These are phyloP conservation scores for Globisporangium echinulatum DNA, from an alignment of 352 stramenopile species.

Conservation along the genomic window DNA sequence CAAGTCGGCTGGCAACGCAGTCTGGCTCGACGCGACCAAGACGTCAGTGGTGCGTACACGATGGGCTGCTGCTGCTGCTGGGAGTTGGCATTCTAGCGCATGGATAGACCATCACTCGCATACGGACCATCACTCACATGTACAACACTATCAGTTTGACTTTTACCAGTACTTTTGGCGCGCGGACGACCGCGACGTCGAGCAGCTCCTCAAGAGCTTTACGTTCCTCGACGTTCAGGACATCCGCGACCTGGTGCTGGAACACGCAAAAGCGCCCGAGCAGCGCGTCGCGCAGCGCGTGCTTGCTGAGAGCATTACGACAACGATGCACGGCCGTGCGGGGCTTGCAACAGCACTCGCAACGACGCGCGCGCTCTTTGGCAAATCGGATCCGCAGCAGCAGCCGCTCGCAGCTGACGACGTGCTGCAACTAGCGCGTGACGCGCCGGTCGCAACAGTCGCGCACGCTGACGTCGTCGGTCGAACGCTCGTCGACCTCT, in stretches of 20 bases:
- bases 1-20: conserved; percentile 96
- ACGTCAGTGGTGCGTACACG: conserved; percentile 89
- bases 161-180: conserved; percentile 93
- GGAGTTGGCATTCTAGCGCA: no score
- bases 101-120: neutral
- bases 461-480: conserved; percentile 51
- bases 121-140: neutral
- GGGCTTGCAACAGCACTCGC: conserved; percentile 59
- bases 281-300: conserved; percentile 70
- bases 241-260: conserved; percentile 84
- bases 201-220: conserved; percentile 96
- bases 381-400: conserved; percentile 32
- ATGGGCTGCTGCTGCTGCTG: neutral
- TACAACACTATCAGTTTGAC: conserved; percentile 52
- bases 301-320: conserved; percentile 82
- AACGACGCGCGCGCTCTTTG: conserved; percentile 63
- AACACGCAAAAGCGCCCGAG: conserved; percentile 73
- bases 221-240: conserved; percentile 94
- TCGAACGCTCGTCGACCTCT: conserved; percentile 88
- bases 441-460: conserved; percentile 43
- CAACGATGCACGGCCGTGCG: conserved; percentile 90
- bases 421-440: conserved; percentile 60
- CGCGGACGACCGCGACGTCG: conserved; percentile 88
- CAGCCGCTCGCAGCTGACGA: conserved; percentile 48
- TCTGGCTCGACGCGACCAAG: conserved; percentile 96